Conservation (phyloP, 257 asterid species). For the Echites panduratus region DNA sequence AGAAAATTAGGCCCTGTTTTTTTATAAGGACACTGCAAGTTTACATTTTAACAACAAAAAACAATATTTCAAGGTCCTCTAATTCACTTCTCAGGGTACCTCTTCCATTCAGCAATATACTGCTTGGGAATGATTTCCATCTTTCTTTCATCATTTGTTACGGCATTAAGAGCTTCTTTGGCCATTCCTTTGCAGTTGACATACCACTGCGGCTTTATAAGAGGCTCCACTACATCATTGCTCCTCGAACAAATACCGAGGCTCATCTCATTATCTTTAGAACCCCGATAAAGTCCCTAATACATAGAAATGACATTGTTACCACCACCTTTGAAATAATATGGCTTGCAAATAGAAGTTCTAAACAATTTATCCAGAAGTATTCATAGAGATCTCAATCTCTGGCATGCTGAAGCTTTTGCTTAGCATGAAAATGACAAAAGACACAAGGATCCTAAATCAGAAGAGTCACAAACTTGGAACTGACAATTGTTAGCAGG, state of each 20-base stretch:
- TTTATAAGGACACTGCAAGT: background rate
- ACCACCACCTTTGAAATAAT: background rate
- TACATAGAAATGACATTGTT: constrained; percentile 17
- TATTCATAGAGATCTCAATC: background rate
- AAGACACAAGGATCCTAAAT: background rate
- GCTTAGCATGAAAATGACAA: background rate
- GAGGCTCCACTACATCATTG: constrained; percentile 88
- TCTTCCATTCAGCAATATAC: constrained; percentile 83
- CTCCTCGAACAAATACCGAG: constrained; percentile 92
- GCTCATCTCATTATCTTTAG: constrained; percentile 79
- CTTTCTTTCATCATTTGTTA: constrained; percentile 48
- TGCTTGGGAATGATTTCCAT: constrained; percentile 80
- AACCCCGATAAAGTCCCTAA: constrained; percentile 80
- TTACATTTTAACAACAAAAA: background rate
- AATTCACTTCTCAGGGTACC: constrained; percentile 37
- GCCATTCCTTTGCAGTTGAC: constrained; percentile 85
- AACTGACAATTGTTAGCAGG: background rate
- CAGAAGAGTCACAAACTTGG: background rate
- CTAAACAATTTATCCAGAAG: background rate
- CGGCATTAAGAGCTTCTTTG: constrained; percentile 77
- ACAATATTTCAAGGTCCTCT: background rate
- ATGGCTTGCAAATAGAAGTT: background rate
- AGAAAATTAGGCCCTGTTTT: background rate
- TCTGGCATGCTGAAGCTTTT: background rate
- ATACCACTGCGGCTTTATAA: constrained; percentile 96